Evolutionary conservation across 768 basidiomycete genomes (phyloP).

Genomic region (Suillus alpinus): DNA sequence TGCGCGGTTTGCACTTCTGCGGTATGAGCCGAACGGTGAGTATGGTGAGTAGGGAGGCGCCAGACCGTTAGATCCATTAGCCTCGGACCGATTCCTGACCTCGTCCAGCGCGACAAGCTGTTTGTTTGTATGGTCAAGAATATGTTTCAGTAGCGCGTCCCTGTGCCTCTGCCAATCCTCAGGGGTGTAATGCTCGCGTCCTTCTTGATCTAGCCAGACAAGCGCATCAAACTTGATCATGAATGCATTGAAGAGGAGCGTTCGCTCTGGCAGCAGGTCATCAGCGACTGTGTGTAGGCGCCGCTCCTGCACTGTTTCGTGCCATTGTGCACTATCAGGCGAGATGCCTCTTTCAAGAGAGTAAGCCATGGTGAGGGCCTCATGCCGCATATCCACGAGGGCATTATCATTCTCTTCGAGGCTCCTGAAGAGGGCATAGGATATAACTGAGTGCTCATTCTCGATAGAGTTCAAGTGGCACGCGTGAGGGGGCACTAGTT

Average conservation of each 20-base stretch:
- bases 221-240: conserved; percentile 17
- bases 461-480: not conserved
- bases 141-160: not conserved
- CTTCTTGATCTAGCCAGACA: conserved; percentile 15
- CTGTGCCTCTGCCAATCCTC: conserved; percentile 8
- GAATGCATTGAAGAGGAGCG: conserved; percentile 11
- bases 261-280: conserved; percentile 13
- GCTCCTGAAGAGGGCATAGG: not conserved
- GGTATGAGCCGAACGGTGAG: not conserved
- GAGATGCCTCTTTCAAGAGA: not conserved
- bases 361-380: not conserved
- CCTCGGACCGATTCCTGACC: not conserved
- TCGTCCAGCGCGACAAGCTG: not conserved
- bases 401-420: not conserved
- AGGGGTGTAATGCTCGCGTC: not conserved
- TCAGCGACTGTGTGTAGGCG: not conserved
- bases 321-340: not conserved
- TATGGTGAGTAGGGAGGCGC: not conserved
- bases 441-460: not conserved
- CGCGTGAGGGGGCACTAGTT: not conserved
- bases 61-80: not conserved
- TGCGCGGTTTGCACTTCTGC: not conserved
- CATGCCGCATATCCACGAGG: not conserved
- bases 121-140: not conserved
- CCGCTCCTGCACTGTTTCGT: not conserved